phyloP scores from a whole-genome alignment of 2,329 filamentous ascomycete genomes.

The Furcasterigmium sp. region DNA sequence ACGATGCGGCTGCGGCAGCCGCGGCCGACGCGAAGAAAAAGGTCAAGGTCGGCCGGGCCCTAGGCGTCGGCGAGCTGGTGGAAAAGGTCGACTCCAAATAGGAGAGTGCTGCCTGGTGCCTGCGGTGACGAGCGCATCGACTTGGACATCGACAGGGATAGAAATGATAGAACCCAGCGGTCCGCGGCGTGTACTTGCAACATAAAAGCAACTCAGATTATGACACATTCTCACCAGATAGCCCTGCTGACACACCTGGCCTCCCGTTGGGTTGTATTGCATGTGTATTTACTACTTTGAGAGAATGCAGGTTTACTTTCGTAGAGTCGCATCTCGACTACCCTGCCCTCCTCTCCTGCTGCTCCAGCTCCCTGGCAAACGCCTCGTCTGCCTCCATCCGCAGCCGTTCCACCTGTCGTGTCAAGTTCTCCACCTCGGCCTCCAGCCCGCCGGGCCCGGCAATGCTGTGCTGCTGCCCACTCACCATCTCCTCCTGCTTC shows the following conservation, averaged over 20 bases:
- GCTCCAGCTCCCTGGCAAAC: slow-evolving; percentile 36
- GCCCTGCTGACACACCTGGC: no score
- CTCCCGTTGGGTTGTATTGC: no score
- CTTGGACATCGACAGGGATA: no score
- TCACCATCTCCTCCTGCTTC: slow-evolving; percentile 9
- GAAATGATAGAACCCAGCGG: no score
- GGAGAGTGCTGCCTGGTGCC: no score
- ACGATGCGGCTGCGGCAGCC: slow-evolving; percentile 13
- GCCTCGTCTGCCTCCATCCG: slow-evolving; percentile 41
- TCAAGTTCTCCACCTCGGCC: slow-evolving; percentile 32
- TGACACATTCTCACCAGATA: no score
- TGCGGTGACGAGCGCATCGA: no score
- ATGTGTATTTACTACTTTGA: no score
- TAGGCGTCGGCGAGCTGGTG: slow-evolving; percentile 75
- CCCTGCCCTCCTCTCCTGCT: slow-evolving; percentile 18
- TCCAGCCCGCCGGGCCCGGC: slow-evolving; percentile 16
- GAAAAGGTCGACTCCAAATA: slow-evolving; percentile 55
- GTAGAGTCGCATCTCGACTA: no score
- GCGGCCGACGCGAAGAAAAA: slow-evolving; percentile 60
- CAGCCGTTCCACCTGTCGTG: slow-evolving; percentile 28
- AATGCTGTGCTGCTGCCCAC: neutral
- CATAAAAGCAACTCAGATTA: no score
- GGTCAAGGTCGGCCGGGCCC: slow-evolving; percentile 74
- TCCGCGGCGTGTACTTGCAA: no score
- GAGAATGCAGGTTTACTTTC: no score